Evolutionary conservation across 2,329 filamentous ascomycete species (phyloP).

Genomic region (Neopestalotiopsis clavispora): DNA sequence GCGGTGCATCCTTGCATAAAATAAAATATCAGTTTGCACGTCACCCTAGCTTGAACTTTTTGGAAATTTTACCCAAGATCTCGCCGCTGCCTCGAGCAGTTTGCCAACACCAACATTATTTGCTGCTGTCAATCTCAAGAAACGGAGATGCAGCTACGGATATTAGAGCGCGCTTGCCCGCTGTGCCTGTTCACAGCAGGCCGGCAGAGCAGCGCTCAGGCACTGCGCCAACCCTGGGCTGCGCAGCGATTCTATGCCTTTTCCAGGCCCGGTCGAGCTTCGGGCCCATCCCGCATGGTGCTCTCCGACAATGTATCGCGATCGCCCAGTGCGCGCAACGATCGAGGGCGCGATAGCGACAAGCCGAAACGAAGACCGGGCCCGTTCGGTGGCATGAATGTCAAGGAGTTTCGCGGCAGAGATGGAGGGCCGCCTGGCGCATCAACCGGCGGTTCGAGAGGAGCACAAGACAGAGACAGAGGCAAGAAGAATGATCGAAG

Average conservation of each 20-base stretch:
- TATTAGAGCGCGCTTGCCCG: constrained; percentile 24
- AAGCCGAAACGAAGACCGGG: constrained; percentile 17
- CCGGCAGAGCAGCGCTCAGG: constrained; percentile 14
- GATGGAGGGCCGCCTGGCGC: constrained; percentile 25
- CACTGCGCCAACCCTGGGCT: constrained; percentile 17
- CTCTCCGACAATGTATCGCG: constrained; percentile 20
- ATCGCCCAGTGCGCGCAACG: constrained; percentile 15
- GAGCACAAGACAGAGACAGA: constrained; percentile 34
- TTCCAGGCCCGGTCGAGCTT: constrained; percentile 11
- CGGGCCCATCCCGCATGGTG: constrained; percentile 22
- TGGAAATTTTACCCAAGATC: neutral
- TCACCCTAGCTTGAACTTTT: neutral
- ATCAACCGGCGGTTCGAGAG: constrained; percentile 41
- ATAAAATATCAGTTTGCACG: neutral
- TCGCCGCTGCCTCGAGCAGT: neutral
- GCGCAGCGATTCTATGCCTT: constrained; percentile 17
- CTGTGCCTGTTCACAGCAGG: constrained; percentile 17
- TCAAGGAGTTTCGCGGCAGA: constrained; percentile 21
- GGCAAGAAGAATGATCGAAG: constrained; percentile 53
- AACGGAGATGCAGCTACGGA: constrained; percentile 15
- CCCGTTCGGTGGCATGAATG: constrained; percentile 29
- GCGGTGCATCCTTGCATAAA: neutral
- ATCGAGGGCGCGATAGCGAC: constrained; percentile 20
- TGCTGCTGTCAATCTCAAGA: neutral
- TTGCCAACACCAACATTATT: neutral